Base-by-base conservation (phyloP, 176 grass and related monocot species). In the Hsuehochloa calcarea region DNA sequence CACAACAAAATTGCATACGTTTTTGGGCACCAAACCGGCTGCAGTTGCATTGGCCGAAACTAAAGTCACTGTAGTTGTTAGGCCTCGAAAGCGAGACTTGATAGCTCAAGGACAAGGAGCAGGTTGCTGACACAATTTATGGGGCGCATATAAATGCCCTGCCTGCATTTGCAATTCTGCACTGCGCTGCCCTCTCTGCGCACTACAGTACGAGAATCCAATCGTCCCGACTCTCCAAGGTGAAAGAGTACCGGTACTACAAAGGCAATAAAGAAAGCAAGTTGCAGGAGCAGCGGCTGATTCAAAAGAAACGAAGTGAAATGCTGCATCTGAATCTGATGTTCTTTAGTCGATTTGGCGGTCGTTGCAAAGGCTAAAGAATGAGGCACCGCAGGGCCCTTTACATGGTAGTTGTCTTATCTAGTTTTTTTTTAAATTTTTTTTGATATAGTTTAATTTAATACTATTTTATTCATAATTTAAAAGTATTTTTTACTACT, bases 51-150 rank as follows among this genome's bases (percentile, higher is more conserved):
- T 63, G 71, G 71, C 3, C 19, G 6, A 2, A 51, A 26, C 23
- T 35, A 6, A 25, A 41, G 17, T 81, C 68, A 12, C 64, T 78
- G 83, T 9, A 46, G 39, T 37, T 16, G 74, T 12, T 65, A 46
- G 43, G 7, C 43, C 46, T 25, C 0, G 70, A 75, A 64, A 73
- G 29, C 22, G 70, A 75, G 4, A 12, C 41, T 83, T 63, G 54
- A 63, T 85, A 26, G 52, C 0, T 3, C 25, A 22, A 74, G 59
- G 70, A 54, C 71, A 74, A 16, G 68, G 6, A 34, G 81, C 27
- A 17, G 82, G 72, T 15, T 41, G 60, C 46, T 40, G 44, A 41
- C 60, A 40, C 45, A 43, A 84, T 76, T 75, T 76, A 76, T 76
- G 72, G 71, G 71, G 45, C 71, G 27, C 63, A 68, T 40, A 14